Percentiles rank a stretch among this genome's conserved stretches.
Conservation (phyloP, 23 red algal genomes). For the Gracilaria domingensis region DNA sequence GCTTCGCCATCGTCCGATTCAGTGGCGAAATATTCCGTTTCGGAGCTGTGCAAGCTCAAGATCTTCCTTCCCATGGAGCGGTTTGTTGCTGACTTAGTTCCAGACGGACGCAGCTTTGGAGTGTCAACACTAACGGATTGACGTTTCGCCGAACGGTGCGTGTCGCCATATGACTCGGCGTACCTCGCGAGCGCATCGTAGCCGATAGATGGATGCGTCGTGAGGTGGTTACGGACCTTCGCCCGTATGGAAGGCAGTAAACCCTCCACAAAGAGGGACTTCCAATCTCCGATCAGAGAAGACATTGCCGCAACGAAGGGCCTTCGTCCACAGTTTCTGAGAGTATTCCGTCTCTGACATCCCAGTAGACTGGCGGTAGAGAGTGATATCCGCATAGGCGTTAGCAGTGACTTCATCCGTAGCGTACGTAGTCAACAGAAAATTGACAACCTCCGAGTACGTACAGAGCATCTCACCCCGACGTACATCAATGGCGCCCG, state of each 20-base stretch:
- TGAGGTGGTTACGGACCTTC: not conserved
- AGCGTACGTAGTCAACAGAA: conserved; percentile 26
- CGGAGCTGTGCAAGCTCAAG: too few relatives aligned
- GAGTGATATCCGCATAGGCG: not conserved
- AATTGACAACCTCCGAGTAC: conserved; percentile 26
- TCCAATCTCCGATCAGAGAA: conserved; percentile 27
- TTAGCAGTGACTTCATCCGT: conserved; percentile 30
- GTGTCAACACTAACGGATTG: not conserved
- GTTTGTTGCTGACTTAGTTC: too few relatives aligned
- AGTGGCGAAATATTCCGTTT: too few relatives aligned
- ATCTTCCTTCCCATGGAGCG: too few relatives aligned
- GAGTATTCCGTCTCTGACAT: not conserved
- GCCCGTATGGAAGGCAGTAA: too few relatives aligned
- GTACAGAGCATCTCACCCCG: not conserved
- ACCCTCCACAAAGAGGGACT: not conserved
- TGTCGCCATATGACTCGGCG: not conserved
- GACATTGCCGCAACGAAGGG: conserved; percentile 8
- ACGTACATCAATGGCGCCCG: not conserved
- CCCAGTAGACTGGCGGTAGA: not conserved
- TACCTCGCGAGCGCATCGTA: not conserved
- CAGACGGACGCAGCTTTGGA: too few relatives aligned
- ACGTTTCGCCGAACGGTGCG: not conserved
- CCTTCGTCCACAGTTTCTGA: not conserved
- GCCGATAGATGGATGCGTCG: not conserved
- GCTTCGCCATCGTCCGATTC: too few relatives aligned